phyloP scores from a whole-genome alignment of 176 grass and related monocot species.

The Aechmea fasciata region DNA sequence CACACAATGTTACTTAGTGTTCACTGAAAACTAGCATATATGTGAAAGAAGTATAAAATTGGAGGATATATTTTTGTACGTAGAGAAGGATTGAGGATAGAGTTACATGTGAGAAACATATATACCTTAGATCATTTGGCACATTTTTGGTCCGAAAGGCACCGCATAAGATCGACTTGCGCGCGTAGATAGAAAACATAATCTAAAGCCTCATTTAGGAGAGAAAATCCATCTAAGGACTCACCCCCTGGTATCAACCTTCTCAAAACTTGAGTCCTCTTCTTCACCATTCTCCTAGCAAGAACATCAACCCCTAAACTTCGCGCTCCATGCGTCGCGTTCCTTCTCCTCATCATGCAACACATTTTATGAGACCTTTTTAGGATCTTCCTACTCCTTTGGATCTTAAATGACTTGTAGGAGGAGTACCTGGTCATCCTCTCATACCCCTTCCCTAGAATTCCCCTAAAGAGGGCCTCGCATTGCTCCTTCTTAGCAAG shows the following conservation, averaged over 20 bases:
- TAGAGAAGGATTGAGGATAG: not conserved
- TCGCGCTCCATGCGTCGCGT: not conserved
- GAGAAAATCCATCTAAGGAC: slow-evolving; percentile 10
- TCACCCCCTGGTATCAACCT: slow-evolving; percentile 10
- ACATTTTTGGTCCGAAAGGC: not conserved
- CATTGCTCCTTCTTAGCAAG: slow-evolving; percentile 13
- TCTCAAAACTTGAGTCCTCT: slow-evolving; percentile 9
- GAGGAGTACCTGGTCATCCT: slow-evolving; percentile 18
- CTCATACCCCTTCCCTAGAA: slow-evolving; percentile 27
- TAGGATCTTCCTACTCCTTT: slow-evolving; percentile 26
- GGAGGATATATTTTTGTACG: not conserved
- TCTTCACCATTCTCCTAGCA: slow-evolving; percentile 4
- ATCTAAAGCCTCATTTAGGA: slow-evolving; percentile 6
- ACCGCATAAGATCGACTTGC: slow-evolving; percentile 10
- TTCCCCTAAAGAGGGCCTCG: slow-evolving; percentile 6
- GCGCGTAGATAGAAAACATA: slow-evolving; percentile 5
- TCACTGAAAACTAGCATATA: too few relatives aligned
- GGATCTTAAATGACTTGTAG: slow-evolving; percentile 6
- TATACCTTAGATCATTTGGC: not conserved
- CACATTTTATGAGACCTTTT: not conserved
- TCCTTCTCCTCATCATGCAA: not conserved
- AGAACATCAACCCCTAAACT: not conserved
- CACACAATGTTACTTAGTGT: too few relatives aligned
- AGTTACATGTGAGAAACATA: not conserved
- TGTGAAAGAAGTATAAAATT: too few relatives aligned